phyloP scores from a whole-genome alignment of 768 basidiomycete genomes.

The Suillus americanus region DNA sequence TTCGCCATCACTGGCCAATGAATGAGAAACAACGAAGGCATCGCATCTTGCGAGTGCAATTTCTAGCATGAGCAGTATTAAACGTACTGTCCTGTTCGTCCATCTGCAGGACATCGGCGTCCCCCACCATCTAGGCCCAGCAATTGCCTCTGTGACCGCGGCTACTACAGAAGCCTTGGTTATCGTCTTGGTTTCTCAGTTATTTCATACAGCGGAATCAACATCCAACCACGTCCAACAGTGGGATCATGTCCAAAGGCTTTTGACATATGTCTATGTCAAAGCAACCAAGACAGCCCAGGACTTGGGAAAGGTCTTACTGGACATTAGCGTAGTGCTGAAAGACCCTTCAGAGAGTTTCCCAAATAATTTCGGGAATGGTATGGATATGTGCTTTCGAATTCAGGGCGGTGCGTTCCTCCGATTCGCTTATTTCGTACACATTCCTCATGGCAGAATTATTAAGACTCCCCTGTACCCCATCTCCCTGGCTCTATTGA shows the following conservation, averaged over 20 bases:
- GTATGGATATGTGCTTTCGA: slow-evolving; percentile 41
- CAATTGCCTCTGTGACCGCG: slow-evolving; percentile 47
- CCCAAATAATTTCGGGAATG: slow-evolving; percentile 34
- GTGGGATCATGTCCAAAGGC: slow-evolving; percentile 71
- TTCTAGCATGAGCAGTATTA: neutral
- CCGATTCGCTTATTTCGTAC: slow-evolving; percentile 7
- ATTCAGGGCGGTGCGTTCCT: slow-evolving; percentile 44
- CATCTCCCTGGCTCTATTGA: slow-evolving; percentile 44
- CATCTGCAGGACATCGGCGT: slow-evolving; percentile 33
- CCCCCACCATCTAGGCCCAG: slow-evolving; percentile 56
- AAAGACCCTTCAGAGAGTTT: slow-evolving; percentile 51
- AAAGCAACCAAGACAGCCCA: slow-evolving; percentile 79
- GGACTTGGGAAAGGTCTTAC: slow-evolving; percentile 62
- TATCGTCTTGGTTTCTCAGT: slow-evolving; percentile 63
- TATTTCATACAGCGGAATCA: slow-evolving; percentile 43
- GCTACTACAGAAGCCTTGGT: slow-evolving; percentile 51
- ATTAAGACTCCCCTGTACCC: slow-evolving; percentile 12
- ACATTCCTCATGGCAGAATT: slow-evolving; percentile 32
- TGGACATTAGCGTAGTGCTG: slow-evolving; percentile 79
- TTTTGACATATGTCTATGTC: slow-evolving; percentile 84
- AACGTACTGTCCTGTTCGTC: neutral
- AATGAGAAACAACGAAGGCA: neutral
- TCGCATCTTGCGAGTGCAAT: neutral
- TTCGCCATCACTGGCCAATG: neutral
- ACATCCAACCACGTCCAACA: slow-evolving; percentile 40